Conservation (phyloP, 2,329 filamentous ascomycete species). For the Penicillium rolfsii region DNA sequence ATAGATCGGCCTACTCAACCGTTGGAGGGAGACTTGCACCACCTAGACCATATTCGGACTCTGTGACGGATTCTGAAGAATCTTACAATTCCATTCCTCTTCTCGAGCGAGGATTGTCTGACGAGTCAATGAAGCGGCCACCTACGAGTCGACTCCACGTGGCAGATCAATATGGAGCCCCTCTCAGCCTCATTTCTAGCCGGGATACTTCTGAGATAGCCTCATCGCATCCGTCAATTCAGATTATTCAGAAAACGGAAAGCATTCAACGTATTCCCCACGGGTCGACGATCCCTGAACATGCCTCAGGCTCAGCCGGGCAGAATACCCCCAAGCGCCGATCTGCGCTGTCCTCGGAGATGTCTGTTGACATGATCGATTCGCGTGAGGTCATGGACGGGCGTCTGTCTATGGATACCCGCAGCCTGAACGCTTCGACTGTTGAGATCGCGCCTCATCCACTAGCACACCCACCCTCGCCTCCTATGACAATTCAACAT, state of each 20-base stretch:
- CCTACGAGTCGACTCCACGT: slow-evolving; percentile 26
- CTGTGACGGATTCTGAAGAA: slow-evolving; percentile 65
- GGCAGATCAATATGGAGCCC: slow-evolving; percentile 26
- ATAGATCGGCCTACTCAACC: slow-evolving; percentile 33
- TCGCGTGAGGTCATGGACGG: slow-evolving; percentile 38
- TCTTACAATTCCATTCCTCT: slow-evolving; percentile 79
- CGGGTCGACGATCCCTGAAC: slow-evolving; percentile 47
- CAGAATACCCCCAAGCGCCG: slow-evolving; percentile 54
- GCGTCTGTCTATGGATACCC: slow-evolving; percentile 39
- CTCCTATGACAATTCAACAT: slow-evolving; percentile 49
- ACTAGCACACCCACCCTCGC: slow-evolving; percentile 51
- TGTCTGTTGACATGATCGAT: slow-evolving; percentile 57
- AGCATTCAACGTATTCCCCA: slow-evolving; percentile 54
- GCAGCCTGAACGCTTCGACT: slow-evolving; percentile 42
- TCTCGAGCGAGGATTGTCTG: slow-evolving; percentile 65
- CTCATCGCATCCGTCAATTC: slow-evolving; percentile 54
- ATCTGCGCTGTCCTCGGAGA: slow-evolving; percentile 57
- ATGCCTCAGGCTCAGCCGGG: slow-evolving; percentile 31
- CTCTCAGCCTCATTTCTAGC: slow-evolving; percentile 35
- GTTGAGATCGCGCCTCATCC: slow-evolving; percentile 50
- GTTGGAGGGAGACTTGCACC: slow-evolving; percentile 33
- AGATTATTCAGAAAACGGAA: slow-evolving; percentile 56
- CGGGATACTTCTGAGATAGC: slow-evolving; percentile 34
- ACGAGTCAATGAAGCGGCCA: slow-evolving; percentile 56
- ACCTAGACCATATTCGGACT: slow-evolving; percentile 45